phyloP scores from a whole-genome alignment of 1,284 basidiomycete genomes.

The Cryptococcus sp. region DNA sequence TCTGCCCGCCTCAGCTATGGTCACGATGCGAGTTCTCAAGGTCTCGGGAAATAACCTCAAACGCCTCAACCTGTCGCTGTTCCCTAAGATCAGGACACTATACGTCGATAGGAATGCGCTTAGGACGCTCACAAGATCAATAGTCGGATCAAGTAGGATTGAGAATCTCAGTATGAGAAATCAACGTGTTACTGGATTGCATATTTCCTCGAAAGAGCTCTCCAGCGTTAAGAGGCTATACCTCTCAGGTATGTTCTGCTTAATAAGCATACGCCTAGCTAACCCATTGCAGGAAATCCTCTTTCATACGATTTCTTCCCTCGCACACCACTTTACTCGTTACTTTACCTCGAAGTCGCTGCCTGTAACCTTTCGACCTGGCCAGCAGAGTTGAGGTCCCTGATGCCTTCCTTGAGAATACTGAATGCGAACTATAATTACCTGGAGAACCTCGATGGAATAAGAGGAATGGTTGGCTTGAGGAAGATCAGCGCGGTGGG shows the following conservation, averaged over 20 bases:
- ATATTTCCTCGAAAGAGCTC: constrained; percentile 62
- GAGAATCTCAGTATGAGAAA: constrained; percentile 90
- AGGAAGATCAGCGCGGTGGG: constrained; percentile 81
- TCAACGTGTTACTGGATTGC: constrained; percentile 53
- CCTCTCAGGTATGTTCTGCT: constrained; percentile 57
- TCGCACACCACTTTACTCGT: constrained; percentile 65
- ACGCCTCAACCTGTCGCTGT: constrained; percentile 62
- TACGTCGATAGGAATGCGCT: constrained; percentile 88
- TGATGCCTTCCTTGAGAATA: constrained; percentile 81
- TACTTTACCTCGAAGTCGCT: constrained; percentile 89
- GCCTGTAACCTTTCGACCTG: constrained; percentile 77
- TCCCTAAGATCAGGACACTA: constrained; percentile 76
- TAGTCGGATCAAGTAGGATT: constrained; percentile 59
- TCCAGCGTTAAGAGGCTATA: constrained; percentile 89
- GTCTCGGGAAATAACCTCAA: constrained; percentile 75
- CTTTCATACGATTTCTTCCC: constrained; percentile 51
- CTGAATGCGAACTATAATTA: constrained; percentile 97
- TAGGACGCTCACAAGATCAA: constrained; percentile 47
- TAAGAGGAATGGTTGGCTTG: constrained; percentile 70
- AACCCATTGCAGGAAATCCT: constrained; percentile 36
- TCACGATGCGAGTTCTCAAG: constrained; percentile 73
- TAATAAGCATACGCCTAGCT: background rate
- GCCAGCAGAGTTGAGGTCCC: constrained; percentile 61
- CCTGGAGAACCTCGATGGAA: constrained; percentile 61
- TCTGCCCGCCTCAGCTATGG: constrained; percentile 50